Evolutionary conservation across 345 rosid genomes (phyloP).

Genomic region (Conringia planisiliqua): DNA sequence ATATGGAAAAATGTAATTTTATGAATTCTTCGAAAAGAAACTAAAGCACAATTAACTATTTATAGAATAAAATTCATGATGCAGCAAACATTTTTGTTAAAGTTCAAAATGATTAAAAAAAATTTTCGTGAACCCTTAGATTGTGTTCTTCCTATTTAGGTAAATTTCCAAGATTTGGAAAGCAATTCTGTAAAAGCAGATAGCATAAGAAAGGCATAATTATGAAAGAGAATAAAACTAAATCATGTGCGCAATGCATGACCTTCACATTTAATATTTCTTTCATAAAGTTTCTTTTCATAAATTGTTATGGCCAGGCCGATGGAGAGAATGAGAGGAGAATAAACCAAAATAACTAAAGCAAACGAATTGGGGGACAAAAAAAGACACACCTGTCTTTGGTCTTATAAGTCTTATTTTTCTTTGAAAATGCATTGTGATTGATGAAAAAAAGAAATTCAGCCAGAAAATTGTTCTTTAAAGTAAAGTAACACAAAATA

Average conservation of each 20-base stretch:
- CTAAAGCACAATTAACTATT: neutral
- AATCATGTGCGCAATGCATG: conserved; percentile 5
- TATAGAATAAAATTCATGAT: neutral
- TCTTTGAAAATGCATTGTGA: no score
- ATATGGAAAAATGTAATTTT: no score
- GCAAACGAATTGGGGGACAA: neutral
- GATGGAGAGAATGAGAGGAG: neutral
- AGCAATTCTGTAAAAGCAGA: conserved; percentile 3
- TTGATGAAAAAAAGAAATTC: no score
- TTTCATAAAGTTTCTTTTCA: neutral
- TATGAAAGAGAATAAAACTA: neutral
- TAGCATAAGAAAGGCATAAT: neutral
- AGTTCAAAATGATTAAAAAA: no score
- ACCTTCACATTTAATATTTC: neutral
- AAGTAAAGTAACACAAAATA: no score
- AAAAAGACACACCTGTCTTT: neutral
- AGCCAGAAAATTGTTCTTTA: no score
- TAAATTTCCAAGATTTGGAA: conserved; percentile 13
- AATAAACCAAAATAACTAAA: neutral
- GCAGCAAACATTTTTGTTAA: neutral
- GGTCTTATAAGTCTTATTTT: neutral
- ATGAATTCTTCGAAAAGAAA: neutral
- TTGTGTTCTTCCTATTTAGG: conserved; percentile 15
- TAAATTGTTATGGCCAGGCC: neutral
- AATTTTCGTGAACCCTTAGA: neutral